Evolutionary conservation across 2,329 filamentous ascomycete species (phyloP), one percentile per base, ranked within the genome.

Genomic region (Zasmidium cellare): DNA sequence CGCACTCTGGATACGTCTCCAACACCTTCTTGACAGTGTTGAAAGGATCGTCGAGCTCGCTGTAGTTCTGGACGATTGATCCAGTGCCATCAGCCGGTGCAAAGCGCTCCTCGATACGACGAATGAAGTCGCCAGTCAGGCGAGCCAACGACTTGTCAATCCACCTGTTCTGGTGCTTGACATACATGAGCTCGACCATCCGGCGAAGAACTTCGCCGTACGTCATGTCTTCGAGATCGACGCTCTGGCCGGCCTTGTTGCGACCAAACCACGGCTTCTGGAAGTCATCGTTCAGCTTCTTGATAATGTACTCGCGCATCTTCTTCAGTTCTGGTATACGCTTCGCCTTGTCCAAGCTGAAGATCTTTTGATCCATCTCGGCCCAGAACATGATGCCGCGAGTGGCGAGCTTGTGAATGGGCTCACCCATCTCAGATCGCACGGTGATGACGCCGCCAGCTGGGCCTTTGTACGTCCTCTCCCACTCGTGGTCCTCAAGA

Each of bases 301-400:
- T 89, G 78, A 97, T 96, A 75, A 96, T 96, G 78, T 96, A 89
- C 50, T 91, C 87, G 53, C 90, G 88, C 72, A 90, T 88, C 79
- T 94, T 96, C 80, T 91, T 91, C 45, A 97, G 82, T 77, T 94
- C 92, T 1, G 89, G 83, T 20, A 96, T 81, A 45, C 92, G 88
- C 82, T 97, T 96, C 71, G 93, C 91, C 80, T 96, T 97, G 76
- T 96, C 92, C 50, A 99, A 80, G 72, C 87, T 89, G 81, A 99
- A 99, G 70, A 99, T 97, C 79, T 96, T 97, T 76, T 96, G 86
- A 72, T 99, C 94, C 92, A 99, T 96, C 79, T 99, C 96, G 51
- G 92, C 88, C 94, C 94, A 99, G 82, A 99, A 96, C 55, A 86
- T 82, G 49, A 99, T 92, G 84, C 94, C 94, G 58, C 96, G 89